Conservation (phyloP, 2,329 filamentous ascomycete species). For the Talaromyces sp. region DNA sequence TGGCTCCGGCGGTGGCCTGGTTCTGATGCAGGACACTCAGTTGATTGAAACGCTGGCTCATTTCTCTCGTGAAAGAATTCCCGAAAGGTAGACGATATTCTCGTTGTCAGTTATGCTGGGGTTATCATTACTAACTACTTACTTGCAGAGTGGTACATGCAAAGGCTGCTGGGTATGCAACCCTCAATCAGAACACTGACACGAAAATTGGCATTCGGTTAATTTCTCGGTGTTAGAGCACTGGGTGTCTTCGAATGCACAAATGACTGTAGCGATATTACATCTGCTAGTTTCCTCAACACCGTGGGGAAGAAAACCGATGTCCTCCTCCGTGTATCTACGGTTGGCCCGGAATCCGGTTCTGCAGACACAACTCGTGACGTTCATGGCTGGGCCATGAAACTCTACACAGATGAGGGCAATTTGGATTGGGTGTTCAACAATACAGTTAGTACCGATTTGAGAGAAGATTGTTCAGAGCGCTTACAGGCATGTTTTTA, state of each 20-base stretch:
- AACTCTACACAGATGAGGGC: slow-evolving; percentile 50
- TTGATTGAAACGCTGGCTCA: slow-evolving; percentile 58
- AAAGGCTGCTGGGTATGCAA: slow-evolving; percentile 46
- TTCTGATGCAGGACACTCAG: slow-evolving; percentile 54
- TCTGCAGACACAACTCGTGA: slow-evolving; percentile 48
- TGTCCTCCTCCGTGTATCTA: slow-evolving; percentile 46
- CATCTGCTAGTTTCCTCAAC: slow-evolving; percentile 51
- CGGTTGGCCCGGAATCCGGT: slow-evolving; percentile 45
- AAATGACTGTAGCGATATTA: slow-evolving; percentile 54
- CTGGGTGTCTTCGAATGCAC: slow-evolving; percentile 59
- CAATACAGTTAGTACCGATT: slow-evolving; percentile 8
- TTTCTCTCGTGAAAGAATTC: slow-evolving; percentile 59
- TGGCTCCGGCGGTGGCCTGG: slow-evolving; percentile 34
- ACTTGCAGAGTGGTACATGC: slow-evolving; percentile 50
- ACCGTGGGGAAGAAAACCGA: slow-evolving; percentile 52
- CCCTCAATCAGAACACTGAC: not conserved
- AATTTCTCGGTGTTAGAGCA: slow-evolving; percentile 33
- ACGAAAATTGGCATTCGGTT: no score
- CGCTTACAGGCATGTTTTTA: slow-evolving; percentile 5
- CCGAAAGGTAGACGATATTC: slow-evolving; percentile 46
- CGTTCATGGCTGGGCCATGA: slow-evolving; percentile 47
- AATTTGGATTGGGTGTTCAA: slow-evolving; percentile 23
- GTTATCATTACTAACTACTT: not conserved
- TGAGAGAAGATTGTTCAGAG: no score
- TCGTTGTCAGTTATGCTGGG: not conserved